These are phyloP conservation scores for Mucor lusitanicus DNA, from an alignment of 371 early-diverging fungal species.

Conservation along the genomic window DNA sequence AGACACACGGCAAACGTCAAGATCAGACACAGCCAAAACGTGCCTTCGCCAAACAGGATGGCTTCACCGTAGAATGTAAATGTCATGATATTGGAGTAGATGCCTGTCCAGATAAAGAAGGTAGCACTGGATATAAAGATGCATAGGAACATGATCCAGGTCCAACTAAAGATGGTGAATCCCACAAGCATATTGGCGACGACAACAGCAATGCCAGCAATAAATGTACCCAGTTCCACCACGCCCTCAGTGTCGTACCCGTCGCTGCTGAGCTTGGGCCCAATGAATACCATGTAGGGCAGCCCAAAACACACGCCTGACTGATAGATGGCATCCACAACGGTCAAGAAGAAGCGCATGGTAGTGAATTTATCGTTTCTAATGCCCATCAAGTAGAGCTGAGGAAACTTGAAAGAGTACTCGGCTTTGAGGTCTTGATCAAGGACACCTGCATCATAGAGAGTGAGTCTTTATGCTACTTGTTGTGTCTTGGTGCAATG, in stretches of 20 bases:
- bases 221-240: slow-evolving; percentile 77
- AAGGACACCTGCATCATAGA: slow-evolving; percentile 58
- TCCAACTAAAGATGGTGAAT: slow-evolving; percentile 81
- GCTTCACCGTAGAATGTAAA: slow-evolving; percentile 52
- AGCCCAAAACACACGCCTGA: slow-evolving; percentile 83
- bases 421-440: slow-evolving; percentile 89
- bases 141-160: slow-evolving; percentile 69
- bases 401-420: slow-evolving; percentile 79
- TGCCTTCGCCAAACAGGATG: slow-evolving; percentile 52
- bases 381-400: slow-evolving; percentile 87
- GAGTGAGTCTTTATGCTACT: neutral
- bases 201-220: slow-evolving; percentile 78
- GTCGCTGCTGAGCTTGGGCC: slow-evolving; percentile 48
- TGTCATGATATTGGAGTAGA: slow-evolving; percentile 49
- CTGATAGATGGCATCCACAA: slow-evolving; percentile 89
- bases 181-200: slow-evolving; percentile 85
- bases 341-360: slow-evolving; percentile 81
- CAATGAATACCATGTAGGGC: slow-evolving; percentile 56
- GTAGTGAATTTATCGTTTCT: slow-evolving; percentile 81
- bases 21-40: slow-evolving; percentile 56
- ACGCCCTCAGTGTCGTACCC: slow-evolving; percentile 71
- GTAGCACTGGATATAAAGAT: slow-evolving; percentile 59
- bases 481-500: too few relatives aligned
- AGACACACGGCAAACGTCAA: slow-evolving; percentile 55
- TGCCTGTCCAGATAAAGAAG: slow-evolving; percentile 55